phyloP scores from a whole-genome alignment of 1,284 basidiomycete genomes.

The Laetiporus sulphureus region DNA sequence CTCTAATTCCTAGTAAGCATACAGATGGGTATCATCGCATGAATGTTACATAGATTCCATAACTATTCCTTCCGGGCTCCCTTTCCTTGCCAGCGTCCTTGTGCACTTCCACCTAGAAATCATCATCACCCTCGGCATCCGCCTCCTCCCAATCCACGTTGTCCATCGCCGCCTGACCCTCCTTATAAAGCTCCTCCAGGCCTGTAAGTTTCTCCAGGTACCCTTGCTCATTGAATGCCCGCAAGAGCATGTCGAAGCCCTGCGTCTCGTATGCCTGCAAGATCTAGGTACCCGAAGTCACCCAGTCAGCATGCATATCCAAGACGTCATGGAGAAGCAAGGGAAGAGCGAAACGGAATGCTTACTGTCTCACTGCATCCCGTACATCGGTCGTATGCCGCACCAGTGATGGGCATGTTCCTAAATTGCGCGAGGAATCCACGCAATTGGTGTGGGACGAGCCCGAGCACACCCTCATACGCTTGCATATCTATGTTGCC shows the following conservation, averaged over 20 bases:
- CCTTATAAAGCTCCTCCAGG: constrained; percentile 76
- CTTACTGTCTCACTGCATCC: constrained; percentile 80
- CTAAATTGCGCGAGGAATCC: constrained; percentile 87
- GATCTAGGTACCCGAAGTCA: constrained; percentile 55
- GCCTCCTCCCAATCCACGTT: constrained; percentile 74
- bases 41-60: no score
- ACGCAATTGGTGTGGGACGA: constrained; percentile 91
- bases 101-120: no score
- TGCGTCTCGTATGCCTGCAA: constrained; percentile 67
- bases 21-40: no score
- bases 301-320: not conserved
- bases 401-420: constrained; percentile 78
- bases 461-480: constrained; percentile 62
- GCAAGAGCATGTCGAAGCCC: constrained; percentile 75
- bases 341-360: not conserved
- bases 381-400: constrained; percentile 85
- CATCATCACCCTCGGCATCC: constrained; percentile 42
- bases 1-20: no score
- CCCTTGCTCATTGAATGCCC: constrained; percentile 81
- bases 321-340: not conserved
- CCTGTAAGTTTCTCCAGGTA: constrained; percentile 84
- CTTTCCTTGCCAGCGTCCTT: not conserved
- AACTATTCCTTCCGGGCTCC: not conserved
- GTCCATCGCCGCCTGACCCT: constrained; percentile 72
- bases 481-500: constrained; percentile 26